Evolutionary conservation across 2,329 filamentous ascomycete species (phyloP), one percentile per base, ranked within the genome.

Genomic region (Diaporthe ampelina): DNA sequence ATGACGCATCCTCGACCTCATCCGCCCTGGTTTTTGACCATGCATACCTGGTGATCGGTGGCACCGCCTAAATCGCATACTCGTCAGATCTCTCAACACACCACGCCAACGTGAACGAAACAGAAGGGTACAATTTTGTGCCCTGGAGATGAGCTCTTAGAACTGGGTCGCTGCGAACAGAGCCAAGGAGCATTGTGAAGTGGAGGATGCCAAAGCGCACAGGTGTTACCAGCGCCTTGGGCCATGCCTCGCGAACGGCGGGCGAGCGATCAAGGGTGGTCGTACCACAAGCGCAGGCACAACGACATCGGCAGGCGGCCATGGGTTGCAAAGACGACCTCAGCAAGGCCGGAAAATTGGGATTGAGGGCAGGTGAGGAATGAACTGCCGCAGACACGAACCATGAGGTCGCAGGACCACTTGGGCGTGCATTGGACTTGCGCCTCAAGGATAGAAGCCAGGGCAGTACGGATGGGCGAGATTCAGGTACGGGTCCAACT

Each of bases 21-120:
- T 77, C 74, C 76, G 67, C 68, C 71, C 78, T 76, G 76, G 76
- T 74, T 76, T 72, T 72, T 78, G 70, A 71, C 75, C 78, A 80
- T 72, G 81, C 86, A 86, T 92, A 94, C 92, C 92, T 94, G 92
- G 84, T 95, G 93, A 80, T 90, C 90, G 78, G 90, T 88, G 83
- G 93, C 91, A 85, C 93, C 93, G 87, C 93, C 93, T 94, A 84
- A 72, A 78, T 78, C 77, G 78, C 76, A 76, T 77, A 54, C 73
- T 70, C 72, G 80, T 82, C 77, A 82, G 81, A 82, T 80, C 77
- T 78, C 79, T 72, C 69, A 63, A 78, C 77, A 73, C 67, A 69
- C 74, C 40, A 75, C 73, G 68, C 57, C 69, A 32, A 73, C 52
- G 48, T 72, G 45, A 29, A 54, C 72, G 71, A 76, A 73, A 75